Conservation (phyloP, 352 stramenopile species). For the Pythium dissimile region DNA sequence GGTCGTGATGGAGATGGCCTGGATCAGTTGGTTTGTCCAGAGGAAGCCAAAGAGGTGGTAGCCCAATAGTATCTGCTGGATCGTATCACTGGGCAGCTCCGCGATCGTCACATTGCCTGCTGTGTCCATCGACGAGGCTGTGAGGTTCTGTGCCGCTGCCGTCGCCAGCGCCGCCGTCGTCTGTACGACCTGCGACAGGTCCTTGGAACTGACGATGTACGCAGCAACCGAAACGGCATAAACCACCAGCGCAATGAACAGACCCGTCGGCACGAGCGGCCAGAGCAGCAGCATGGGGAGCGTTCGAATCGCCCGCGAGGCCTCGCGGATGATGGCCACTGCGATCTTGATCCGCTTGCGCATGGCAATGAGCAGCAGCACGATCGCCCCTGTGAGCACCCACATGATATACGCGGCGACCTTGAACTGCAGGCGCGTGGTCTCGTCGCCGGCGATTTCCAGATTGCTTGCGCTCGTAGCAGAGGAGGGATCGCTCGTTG, state of each 20-base stretch:
- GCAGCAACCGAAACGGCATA: conserved; percentile 54
- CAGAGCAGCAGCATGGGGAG: conserved; percentile 61
- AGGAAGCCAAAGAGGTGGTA: conserved; percentile 95
- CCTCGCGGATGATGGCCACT: conserved; percentile 70
- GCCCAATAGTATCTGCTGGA: conserved; percentile 53
- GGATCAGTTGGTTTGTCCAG: conserved; percentile 95
- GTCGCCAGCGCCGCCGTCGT: conserved; percentile 15
- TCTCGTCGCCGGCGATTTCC: conserved; percentile 25
- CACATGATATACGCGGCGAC: conserved; percentile 58
- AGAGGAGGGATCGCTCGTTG: conserved; percentile 9
- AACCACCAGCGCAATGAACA: conserved; percentile 52
- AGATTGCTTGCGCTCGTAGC: conserved; percentile 26
- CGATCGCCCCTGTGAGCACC: conserved; percentile 39
- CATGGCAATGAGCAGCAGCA: conserved; percentile 68
- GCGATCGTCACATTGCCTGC: conserved; percentile 23
- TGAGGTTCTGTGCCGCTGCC: conserved; percentile 11
- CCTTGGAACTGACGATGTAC: conserved; percentile 57
- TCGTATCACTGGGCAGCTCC: conserved; percentile 34
- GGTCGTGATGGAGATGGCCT: conserved; percentile 93
- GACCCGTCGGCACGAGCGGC: conserved; percentile 46
- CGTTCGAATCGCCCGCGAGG: conserved; percentile 54
- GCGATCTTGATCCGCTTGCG: conserved; percentile 62
- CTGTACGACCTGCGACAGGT: conserved; percentile 32
- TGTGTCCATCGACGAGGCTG: background rate
- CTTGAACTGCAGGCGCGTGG: conserved; percentile 57